Evolutionary conservation across 495 filamentous ascomycete species (phyloP).

Genomic region (Xylaria cubensis): DNA sequence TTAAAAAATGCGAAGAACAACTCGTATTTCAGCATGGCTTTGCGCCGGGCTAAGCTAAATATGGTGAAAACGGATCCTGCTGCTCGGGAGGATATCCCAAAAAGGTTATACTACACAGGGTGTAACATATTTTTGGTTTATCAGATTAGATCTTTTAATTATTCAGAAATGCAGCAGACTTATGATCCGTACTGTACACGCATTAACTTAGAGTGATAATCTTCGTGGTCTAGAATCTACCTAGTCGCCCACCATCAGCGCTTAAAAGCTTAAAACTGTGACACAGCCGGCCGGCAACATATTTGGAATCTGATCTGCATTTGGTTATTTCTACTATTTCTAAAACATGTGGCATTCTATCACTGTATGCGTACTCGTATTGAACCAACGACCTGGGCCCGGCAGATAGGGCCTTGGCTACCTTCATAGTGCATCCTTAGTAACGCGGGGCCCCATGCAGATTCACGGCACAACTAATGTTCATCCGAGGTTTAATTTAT

Average conservation of each 20-base stretch:
- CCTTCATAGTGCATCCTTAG: background rate
- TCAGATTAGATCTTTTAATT: background rate
- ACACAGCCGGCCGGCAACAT: background rate
- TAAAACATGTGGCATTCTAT: background rate
- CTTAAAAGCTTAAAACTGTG: background rate
- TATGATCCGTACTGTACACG: too few species aligned
- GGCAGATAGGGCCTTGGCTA: slow-evolving; percentile 12
- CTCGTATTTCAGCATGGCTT: background rate
- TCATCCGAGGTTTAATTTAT: slow-evolving; percentile 15
- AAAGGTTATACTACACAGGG: background rate
- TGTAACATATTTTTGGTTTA: background rate
- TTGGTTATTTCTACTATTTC: background rate
- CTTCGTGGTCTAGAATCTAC: background rate
- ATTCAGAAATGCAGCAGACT: background rate
- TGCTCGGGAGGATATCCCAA: background rate
- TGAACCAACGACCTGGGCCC: slow-evolving; percentile 16
- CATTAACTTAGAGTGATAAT: background rate
- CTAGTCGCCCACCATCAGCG: background rate
- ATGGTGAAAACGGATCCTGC: background rate
- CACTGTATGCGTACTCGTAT: background rate
- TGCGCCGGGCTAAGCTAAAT: background rate
- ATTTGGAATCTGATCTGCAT: background rate
- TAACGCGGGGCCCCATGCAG: background rate
- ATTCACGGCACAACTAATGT: background rate
- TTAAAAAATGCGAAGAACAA: background rate